Conservation (phyloP, 1,139 yeast species). For the Saccharomyces hybrid region DNA sequence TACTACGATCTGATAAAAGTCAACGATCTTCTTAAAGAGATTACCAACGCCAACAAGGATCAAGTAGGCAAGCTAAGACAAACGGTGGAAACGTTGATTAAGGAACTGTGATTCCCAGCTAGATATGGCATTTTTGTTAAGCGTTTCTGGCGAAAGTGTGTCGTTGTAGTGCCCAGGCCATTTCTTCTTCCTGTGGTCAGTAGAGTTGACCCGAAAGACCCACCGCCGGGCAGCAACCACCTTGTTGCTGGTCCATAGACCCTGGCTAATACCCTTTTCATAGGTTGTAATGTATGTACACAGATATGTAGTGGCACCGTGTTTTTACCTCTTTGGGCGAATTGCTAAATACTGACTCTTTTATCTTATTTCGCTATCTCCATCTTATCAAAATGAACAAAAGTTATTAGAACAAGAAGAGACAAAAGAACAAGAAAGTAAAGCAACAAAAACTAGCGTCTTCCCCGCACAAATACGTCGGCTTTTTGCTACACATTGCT, state of each 20-base stretch:
- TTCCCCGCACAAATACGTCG: neutral
- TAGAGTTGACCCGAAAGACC: neutral
- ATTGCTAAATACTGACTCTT: neutral
- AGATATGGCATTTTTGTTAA: neutral
- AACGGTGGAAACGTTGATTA: conserved; percentile 5
- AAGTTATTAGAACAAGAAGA: neutral
- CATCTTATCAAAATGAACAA: neutral
- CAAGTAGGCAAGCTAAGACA: conserved; percentile 9
- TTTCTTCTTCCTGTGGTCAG: neutral
- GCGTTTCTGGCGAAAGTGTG: neutral
- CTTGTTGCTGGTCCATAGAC: neutral
- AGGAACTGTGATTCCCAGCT: neutral
- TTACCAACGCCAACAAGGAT: conserved; percentile 11
- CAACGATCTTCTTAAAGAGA: conserved; percentile 35
- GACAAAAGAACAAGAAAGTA: neutral
- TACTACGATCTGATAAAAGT: conserved; percentile 44
- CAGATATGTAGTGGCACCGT: neutral
- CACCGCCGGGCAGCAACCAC: neutral
- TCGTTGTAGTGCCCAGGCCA: neutral
- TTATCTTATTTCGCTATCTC: neutral
- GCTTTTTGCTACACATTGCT: neutral
- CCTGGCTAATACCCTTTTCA: too few relatives aligned
- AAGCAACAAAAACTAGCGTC: neutral
- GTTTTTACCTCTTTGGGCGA: neutral
- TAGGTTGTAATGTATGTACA: neutral